Base-by-base conservation (phyloP, 352 stramenopile genomes). In the Globisporangium okanoganense region DNA sequence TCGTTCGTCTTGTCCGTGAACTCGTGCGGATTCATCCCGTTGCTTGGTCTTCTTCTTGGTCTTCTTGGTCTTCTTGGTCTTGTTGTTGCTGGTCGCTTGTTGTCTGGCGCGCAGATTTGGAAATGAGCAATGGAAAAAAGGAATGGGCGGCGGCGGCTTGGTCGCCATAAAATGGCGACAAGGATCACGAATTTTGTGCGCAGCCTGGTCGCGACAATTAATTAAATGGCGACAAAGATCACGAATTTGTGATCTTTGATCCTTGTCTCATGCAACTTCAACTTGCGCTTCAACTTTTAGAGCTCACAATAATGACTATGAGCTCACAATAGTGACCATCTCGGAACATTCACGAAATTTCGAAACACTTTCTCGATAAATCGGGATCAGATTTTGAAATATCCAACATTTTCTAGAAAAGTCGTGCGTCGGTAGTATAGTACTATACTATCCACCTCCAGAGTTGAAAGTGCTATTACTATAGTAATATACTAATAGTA, bases 1-100 rank as follows among this genome's bases (percentile, higher is more conserved):
- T 89, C 78, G 64, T 77, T 79, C 18, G 85, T 90, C 70, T 91
- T 92, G 59, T 95, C 85, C 0, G 81, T 94, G 48, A 82, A 94
- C 53, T 91, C 85, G n/a, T 78, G 70, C 2, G 70, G 75, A 35
- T 92, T 90, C 78, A 92, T 88, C 48, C 45, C 73, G 25, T 54
- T n/a, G 36, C 9, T 63, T 10, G 56, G 27, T 67, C 22, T 51
- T 33, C 12, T 13, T n/a, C 18, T 33, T 1, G 4, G 25, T 20
- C 22, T n/a, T 31, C 22, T 10, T 10, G 5, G 24, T 16, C 43
- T 49, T 49, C 41, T 44, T 3, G 18, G 22, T 50, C 20, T 40
- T 50, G 10, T 25, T 49, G 9, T 27, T 51, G 24, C 22, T 53
- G 29, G 6, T 49, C 13, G 8, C 25, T 53, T 54, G 48, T 25